These are phyloP conservation scores for Thermochaetoides dissita DNA, from an alignment of 2,329 filamentous ascomycete species.

Conservation along the genomic window DNA sequence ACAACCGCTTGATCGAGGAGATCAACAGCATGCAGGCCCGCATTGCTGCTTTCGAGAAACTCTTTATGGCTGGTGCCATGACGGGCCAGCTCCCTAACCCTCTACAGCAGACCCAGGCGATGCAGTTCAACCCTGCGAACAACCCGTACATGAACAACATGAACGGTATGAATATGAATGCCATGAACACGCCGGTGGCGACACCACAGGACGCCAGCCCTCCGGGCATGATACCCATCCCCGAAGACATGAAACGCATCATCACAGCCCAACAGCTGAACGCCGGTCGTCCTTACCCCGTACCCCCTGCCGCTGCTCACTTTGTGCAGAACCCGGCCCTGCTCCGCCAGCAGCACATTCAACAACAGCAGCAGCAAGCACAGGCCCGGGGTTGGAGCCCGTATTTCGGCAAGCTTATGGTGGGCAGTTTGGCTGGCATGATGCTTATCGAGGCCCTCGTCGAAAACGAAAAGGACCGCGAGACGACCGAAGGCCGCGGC, in stretches of 20 bases:
- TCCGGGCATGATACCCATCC: constrained; percentile 50
- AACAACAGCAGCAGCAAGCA: constrained; percentile 35
- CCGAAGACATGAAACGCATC: constrained; percentile 51
- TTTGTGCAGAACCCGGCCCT: constrained; percentile 29
- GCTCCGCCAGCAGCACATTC: constrained; percentile 42
- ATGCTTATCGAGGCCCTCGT: constrained; percentile 79
- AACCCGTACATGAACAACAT: constrained; percentile 22
- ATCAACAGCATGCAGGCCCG: constrained; percentile 66
- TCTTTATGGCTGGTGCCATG: constrained; percentile 67
- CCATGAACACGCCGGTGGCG: constrained; percentile 26
- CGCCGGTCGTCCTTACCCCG: constrained; percentile 36
- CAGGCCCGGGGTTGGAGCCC: constrained; percentile 40
- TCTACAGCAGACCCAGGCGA: constrained; percentile 35
- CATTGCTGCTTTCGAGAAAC: constrained; percentile 61
- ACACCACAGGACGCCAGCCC: constrained; percentile 29
- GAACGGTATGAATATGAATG: too few relatives aligned
- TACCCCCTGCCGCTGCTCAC: constrained; percentile 25
- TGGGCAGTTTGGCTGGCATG: constrained; percentile 78
- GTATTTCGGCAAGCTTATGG: constrained; percentile 68
- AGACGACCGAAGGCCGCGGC: constrained; percentile 50
- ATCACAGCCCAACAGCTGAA: constrained; percentile 40
- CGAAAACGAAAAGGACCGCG: constrained; percentile 50
- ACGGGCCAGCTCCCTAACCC: constrained; percentile 40
- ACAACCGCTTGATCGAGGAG: constrained; percentile 68
- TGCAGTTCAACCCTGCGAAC: constrained; percentile 34